Evolutionary conservation across 306 rosid genomes (phyloP).

Genomic region (Nissolia schottii): DNA sequence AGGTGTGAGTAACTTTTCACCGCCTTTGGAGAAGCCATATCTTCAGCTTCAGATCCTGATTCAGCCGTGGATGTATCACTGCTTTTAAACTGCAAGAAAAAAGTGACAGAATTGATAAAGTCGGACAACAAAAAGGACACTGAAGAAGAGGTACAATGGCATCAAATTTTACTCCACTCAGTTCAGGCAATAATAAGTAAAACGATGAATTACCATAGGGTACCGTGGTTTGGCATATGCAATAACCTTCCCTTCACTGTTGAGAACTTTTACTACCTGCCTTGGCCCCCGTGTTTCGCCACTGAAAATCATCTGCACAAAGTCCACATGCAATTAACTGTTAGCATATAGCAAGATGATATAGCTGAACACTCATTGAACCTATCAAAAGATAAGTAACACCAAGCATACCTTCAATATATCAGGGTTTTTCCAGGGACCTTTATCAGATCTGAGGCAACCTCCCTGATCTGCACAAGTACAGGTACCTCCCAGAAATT

Average conservation of each 20-base stretch:
- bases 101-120: background rate
- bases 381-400: slow-evolving; percentile 6
- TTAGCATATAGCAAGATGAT: slow-evolving; percentile 23
- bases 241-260: slow-evolving; percentile 87
- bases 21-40: slow-evolving; percentile 80
- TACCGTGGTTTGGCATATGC: slow-evolving; percentile 79
- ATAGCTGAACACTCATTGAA: background rate
- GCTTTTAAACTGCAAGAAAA: slow-evolving; percentile 61
- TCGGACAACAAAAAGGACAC: background rate
- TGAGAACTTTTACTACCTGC: slow-evolving; percentile 84
- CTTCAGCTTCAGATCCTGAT: slow-evolving; percentile 98
- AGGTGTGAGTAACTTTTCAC: slow-evolving; percentile 73
- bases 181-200: slow-evolving; percentile 4
- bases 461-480: slow-evolving; percentile 88
- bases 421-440: slow-evolving; percentile 95
- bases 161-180: background rate
- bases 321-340: slow-evolving; percentile 18
- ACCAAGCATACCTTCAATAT: slow-evolving; percentile 59
- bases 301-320: slow-evolving; percentile 74
- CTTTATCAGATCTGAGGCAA: slow-evolving; percentile 94
- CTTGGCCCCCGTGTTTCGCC: slow-evolving; percentile 78
- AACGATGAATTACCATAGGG: slow-evolving; percentile 55
- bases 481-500: slow-evolving; percentile 90
- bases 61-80: slow-evolving; percentile 99
- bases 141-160: background rate